Evolutionary conservation across 2,329 filamentous ascomycete species (phyloP).

Genomic region (Aurifilum marmelostoma): DNA sequence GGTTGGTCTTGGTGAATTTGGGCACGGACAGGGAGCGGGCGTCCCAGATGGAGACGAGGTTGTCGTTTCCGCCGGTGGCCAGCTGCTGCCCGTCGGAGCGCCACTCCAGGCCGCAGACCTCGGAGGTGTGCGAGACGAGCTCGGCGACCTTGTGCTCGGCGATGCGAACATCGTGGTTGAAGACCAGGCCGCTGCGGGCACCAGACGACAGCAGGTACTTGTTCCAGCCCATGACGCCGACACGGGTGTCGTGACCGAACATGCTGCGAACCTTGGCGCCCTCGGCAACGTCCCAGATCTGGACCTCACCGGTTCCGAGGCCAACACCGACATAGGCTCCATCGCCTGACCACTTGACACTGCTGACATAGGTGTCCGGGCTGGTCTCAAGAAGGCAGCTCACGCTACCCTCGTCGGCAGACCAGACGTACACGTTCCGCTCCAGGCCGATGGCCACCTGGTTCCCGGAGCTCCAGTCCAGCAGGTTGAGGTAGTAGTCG

Average conservation of each 20-base stretch:
- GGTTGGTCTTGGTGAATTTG: constrained; percentile 99
- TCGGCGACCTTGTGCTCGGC: constrained; percentile 98
- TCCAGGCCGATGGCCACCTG: constrained; percentile 97
- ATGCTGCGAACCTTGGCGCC: constrained; percentile 95
- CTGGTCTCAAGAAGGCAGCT: constrained; percentile 85
- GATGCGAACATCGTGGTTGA: constrained; percentile 97
- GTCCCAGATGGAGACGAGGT: constrained; percentile 99
- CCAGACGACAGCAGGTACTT: constrained; percentile 97
- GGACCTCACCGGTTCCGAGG: constrained; percentile 91
- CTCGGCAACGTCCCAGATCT: constrained; percentile 99
- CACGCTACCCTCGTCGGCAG: constrained; percentile 88
- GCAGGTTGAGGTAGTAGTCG: constrained; percentile 98
- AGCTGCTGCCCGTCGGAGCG: constrained; percentile 94
- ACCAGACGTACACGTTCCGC: constrained; percentile 98
- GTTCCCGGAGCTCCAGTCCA: constrained; percentile 98
- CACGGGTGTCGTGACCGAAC: constrained; percentile 94
- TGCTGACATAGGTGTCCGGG: constrained; percentile 93
- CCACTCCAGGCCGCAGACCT: constrained; percentile 98
- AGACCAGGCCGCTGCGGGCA: constrained; percentile 90
- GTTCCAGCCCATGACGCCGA: constrained; percentile 98
- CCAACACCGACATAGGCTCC: constrained; percentile 96
- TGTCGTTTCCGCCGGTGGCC: constrained; percentile 97
- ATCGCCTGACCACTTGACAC: constrained; percentile 98
- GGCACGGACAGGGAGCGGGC: constrained; percentile 89
- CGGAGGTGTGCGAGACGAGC: constrained; percentile 94